Evolutionary conservation across 225 moss, liverwort and hornwort species (phyloP).

Genomic region (Climacium dendroides): DNA sequence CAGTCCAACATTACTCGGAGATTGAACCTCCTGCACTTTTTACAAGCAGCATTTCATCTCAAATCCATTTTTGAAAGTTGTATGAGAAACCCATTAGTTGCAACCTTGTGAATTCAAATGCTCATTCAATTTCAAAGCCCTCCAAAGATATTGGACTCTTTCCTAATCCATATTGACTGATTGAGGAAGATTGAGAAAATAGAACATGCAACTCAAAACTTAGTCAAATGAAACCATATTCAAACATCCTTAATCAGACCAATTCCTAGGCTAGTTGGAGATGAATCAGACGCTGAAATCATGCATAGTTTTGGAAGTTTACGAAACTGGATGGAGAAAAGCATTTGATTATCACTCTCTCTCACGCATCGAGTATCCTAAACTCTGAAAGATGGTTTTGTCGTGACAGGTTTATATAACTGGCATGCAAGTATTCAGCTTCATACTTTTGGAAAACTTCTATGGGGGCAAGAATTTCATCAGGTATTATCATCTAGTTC

Average conservation of each 20-base stretch:
- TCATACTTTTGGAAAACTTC: conserved; percentile 74
- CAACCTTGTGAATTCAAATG: background rate
- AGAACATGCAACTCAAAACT: background rate
- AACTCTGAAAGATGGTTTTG: background rate
- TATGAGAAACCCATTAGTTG: background rate
- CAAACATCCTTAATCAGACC: background rate
- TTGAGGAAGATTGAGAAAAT: background rate
- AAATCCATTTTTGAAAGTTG: background rate
- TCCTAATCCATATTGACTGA: background rate
- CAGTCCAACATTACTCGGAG: background rate
- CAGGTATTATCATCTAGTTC: conserved; percentile 18
- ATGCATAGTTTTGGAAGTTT: background rate
- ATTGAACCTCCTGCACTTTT: background rate
- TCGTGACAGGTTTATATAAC: conserved; percentile 55
- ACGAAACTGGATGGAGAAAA: background rate
- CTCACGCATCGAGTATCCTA: background rate
- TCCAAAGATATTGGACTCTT: background rate
- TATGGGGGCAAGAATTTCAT: conserved; percentile 59
- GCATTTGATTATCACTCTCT: background rate
- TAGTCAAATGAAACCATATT: background rate
- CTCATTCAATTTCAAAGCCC: background rate
- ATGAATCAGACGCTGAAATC: background rate
- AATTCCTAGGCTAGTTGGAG: background rate
- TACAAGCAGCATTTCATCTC: background rate
- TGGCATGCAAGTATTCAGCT: conserved; percentile 83